Evolutionary conservation across 2,329 filamentous ascomycete species (phyloP).

Genomic region (Sporothrix curviconia): DNA sequence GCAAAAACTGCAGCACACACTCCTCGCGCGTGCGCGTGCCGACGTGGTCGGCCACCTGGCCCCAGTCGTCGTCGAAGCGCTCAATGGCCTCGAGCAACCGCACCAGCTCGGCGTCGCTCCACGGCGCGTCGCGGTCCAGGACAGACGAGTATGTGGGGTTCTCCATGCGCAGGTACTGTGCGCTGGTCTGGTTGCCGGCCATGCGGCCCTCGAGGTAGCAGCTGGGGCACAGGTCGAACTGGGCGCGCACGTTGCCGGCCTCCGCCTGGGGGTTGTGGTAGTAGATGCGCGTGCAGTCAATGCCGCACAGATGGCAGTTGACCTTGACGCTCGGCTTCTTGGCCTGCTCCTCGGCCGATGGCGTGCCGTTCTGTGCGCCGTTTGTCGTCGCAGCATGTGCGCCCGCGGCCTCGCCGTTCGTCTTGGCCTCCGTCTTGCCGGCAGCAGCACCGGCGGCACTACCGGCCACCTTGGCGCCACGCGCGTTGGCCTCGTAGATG

Average conservation of each 20-base stretch:
- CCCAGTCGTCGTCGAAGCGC: constrained; percentile 93
- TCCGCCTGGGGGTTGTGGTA: constrained; percentile 53
- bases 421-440: constrained; percentile 57
- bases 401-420: constrained; percentile 61
- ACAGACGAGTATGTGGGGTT: constrained; percentile 74
- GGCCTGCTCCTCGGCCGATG: constrained; percentile 53
- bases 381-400: constrained; percentile 52
- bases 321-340: constrained; percentile 63
- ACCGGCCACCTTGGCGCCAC: constrained; percentile 56
- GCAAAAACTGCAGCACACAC: constrained; percentile 92
- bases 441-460: constrained; percentile 38
- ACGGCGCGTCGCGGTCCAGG: constrained; percentile 78
- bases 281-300: constrained; percentile 70
- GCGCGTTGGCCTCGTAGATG: constrained; percentile 88
- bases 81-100: constrained; percentile 85
- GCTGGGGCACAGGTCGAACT: constrained; percentile 84
- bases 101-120: constrained; percentile 87
- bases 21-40: constrained; percentile 88
- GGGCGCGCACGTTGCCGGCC: constrained; percentile 58
- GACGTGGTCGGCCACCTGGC: constrained; percentile 84
- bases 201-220: constrained; percentile 83
- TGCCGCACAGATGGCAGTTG: constrained; percentile 85
- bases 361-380: constrained; percentile 42
- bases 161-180: constrained; percentile 82
- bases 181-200: constrained; percentile 68